Percentiles rank a stretch among this genome's conserved stretches.
phyloP scores from a whole-genome alignment of 352 stramenopile genomes.

The Phytophthora agathidicida region DNA sequence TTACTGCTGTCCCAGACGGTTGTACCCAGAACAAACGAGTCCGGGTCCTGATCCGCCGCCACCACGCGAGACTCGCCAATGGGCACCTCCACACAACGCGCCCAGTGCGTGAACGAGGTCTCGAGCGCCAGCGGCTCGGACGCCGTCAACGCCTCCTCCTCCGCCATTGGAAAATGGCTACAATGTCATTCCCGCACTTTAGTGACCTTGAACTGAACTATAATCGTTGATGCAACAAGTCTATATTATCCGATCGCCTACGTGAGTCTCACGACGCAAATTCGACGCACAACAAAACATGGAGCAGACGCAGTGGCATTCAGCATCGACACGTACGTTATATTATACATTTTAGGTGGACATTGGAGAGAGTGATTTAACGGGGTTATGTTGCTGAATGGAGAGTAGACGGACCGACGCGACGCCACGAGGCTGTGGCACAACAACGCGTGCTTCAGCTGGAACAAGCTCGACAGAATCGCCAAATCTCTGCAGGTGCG shows the following conservation, averaged over 20 bases:
- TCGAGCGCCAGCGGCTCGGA: slow-evolving; percentile 74
- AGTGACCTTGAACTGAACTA: slow-evolving; percentile 28
- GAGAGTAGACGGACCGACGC: slow-evolving; percentile 13
- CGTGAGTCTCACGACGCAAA: slow-evolving; percentile 5
- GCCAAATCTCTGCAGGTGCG: slow-evolving; percentile 49
- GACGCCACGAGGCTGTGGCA: slow-evolving; percentile 37
- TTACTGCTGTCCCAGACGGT: slow-evolving; percentile 90
- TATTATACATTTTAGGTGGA: background rate
- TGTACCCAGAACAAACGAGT: slow-evolving; percentile 84
- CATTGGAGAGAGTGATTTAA: background rate
- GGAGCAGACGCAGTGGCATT: slow-evolving; percentile 8
- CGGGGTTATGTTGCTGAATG: background rate
- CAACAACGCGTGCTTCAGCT: slow-evolving; percentile 47
- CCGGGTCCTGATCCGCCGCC: slow-evolving; percentile 70
- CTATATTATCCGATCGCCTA: slow-evolving; percentile 10
- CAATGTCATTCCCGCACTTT: background rate
- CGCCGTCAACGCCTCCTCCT: slow-evolving; percentile 58
- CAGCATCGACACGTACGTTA: slow-evolving; percentile 1
- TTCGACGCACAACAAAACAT: background rate
- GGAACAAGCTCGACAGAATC: slow-evolving; percentile 45
- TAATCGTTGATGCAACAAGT: slow-evolving; percentile 30
- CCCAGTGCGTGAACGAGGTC: slow-evolving; percentile 82
- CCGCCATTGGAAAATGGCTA: slow-evolving; percentile 48
- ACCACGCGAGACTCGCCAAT: slow-evolving; percentile 55
- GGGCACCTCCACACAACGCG: slow-evolving; percentile 69